Base-by-base conservation (phyloP, 768 basidiomycete species). In the Tylopilus sp. region DNA sequence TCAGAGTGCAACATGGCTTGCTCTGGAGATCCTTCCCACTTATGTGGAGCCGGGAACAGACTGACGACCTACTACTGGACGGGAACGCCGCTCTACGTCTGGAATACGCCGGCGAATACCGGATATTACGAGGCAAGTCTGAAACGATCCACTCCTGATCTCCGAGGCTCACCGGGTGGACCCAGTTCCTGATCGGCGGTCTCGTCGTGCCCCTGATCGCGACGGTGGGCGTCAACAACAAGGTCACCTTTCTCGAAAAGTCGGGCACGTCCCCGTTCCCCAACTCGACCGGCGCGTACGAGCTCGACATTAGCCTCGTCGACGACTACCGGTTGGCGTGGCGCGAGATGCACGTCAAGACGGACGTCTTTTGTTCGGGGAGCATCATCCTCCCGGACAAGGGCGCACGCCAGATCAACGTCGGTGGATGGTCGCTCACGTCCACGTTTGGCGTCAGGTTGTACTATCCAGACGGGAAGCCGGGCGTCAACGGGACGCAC, bases 361-460 rank as follows among this genome's bases (percentile, higher is more conserved):
- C 85, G 11, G 86, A 92, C 58, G 87, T 91, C 12, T 92, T 92
- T 74, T 91, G 89, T 63, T 82, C 89, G 4, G 89, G 74, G 11
- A 80, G 81, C 40, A 72, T 92, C 41, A 79, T 87, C 30, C 79
- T 91, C 30, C 89, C 89, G 1, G 89, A 91, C 63, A 86, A 84
- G 55, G 83, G 71, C 16, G 89, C 74, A 3, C 56, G 69, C 9
- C 61, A 60, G 52, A 60, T 68, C 43, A 64, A 65, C 38, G 34
- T 71, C 12, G 62, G 65, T n/a, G 75, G 73, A 6, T 82, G 89
- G 89, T 87, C 86, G 17, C 70, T 80, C 47, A 71, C 79, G 3
- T 89, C 87, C 19, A 89, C 87, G 11, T 86, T 73, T 47, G 89
- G 89, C 36, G 73, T 92, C 28, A 78, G 89, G 26, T 67, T 92